Evolutionary conservation across 2,329 filamentous ascomycete genomes (phyloP).

Genomic region (Ophiostoma novo-ulmi): DNA sequence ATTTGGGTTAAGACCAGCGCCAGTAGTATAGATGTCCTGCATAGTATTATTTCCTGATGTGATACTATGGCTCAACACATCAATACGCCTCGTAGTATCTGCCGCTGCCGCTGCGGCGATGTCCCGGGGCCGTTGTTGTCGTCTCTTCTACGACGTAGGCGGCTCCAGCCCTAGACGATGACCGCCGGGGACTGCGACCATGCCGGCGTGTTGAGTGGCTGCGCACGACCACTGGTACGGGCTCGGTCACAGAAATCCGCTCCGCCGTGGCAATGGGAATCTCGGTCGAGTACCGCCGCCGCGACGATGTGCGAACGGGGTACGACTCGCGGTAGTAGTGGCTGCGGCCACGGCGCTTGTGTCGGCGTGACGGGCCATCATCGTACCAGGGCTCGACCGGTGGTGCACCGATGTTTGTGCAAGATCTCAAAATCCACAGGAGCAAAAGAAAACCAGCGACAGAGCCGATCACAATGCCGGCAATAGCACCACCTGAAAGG

Average conservation of each 20-base stretch:
- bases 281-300: not conserved
- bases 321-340: conserved; percentile 10
- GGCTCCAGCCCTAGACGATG: not conserved
- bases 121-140: not conserved
- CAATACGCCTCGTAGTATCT: not conserved
- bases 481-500: not conserved
- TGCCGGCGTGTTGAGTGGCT: not conserved
- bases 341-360: not conserved
- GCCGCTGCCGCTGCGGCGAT: not conserved
- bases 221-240: not conserved
- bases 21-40: no score
- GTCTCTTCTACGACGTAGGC: not conserved
- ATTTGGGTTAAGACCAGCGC: no score
- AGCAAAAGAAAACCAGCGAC: not conserved
- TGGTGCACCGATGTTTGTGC: not conserved
- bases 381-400: not conserved
- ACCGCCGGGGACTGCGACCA: not conserved
- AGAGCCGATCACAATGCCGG: conserved; percentile 3
- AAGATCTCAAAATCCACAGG: not conserved
- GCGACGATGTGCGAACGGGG: not conserved
- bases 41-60: no score
- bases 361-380: not conserved
- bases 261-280: not conserved
- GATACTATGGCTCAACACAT: not conserved
- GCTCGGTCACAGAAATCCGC: not conserved